Conservation (phyloP, 768 basidiomycete genomes). For the Xerocomus brunneocitrinus region DNA sequence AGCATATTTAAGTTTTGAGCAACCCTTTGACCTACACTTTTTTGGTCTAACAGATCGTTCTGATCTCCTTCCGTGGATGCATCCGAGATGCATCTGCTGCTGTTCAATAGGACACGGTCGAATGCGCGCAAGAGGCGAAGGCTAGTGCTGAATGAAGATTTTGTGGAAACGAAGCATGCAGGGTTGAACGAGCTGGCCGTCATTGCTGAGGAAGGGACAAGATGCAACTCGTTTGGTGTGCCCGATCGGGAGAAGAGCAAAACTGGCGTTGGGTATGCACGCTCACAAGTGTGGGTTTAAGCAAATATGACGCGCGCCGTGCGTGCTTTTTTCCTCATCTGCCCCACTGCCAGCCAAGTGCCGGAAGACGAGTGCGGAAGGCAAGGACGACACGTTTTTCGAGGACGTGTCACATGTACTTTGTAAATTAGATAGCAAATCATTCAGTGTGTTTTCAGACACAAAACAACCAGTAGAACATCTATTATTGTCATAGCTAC, state of each 20-base stretch:
- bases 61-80: conserved; percentile 1
- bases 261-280: conserved; percentile 42
- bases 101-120: conserved; percentile 26
- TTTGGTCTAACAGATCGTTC: too few species aligned
- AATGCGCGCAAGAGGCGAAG: too few species aligned
- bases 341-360: conserved; percentile 24
- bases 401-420: too few species aligned
- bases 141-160: too few species aligned
- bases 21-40: too few species aligned
- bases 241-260: conserved; percentile 28
- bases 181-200: too few species aligned
- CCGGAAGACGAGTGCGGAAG: conserved; percentile 16
- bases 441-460: too few species aligned
- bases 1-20: too few species aligned
- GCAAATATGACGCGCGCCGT: conserved; percentile 45
- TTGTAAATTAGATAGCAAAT: too few species aligned
- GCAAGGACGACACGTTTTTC: conserved; percentile 7
- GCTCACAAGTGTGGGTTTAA: conserved; percentile 29
- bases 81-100: conserved; percentile 11
- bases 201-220: conserved; percentile 20
- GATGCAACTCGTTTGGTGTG: conserved; percentile 37
- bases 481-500: too few species aligned
- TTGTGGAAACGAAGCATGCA: too few species aligned
- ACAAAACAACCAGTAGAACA: too few species aligned
- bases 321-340: conserved; percentile 44